These are phyloP conservation scores for Physcomitrellopsis africana DNA, from an alignment of 225 moss, liverwort and hornwort genomes.

Conservation along the genomic window DNA sequence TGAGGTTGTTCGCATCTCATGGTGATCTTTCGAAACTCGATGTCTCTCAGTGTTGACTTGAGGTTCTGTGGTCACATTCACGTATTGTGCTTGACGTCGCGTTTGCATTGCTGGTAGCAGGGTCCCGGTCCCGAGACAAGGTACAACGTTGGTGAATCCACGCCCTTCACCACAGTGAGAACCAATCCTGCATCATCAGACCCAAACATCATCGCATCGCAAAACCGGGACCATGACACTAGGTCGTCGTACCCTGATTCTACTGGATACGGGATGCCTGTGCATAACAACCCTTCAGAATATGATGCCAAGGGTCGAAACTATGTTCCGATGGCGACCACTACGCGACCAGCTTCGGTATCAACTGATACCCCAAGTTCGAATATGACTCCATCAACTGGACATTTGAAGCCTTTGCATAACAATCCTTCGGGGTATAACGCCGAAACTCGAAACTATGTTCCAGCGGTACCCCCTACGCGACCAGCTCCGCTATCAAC, in stretches of 20 bases:
- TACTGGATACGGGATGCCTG: too few relatives aligned
- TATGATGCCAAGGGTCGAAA: too few relatives aligned
- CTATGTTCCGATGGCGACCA: too few relatives aligned
- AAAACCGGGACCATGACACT: slow-evolving; percentile 1
- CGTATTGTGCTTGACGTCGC: background rate
- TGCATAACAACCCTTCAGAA: too few relatives aligned
- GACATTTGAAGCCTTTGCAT: too few relatives aligned
- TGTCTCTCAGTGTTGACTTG: too few relatives aligned
- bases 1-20: background rate
- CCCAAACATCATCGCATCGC: background rate
- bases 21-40: too few relatives aligned
- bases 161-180: slow-evolving; percentile 50
- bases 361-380: too few relatives aligned
- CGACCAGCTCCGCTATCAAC: background rate
- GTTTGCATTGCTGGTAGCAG: slow-evolving; percentile 9
- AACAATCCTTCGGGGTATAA: background rate
- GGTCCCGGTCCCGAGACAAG: slow-evolving; percentile 50
- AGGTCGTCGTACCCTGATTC: background rate
- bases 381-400: too few relatives aligned
- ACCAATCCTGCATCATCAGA: slow-evolving; percentile 17
- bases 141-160: slow-evolving; percentile 45
- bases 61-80: too few relatives aligned
- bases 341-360: too few relatives aligned
- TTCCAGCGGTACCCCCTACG: background rate
- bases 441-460: background rate